A percentile compares a stretch with the other conserved stretches of the same genome.
Evolutionary conservation across 2,329 filamentous ascomycete species (phyloP).

Genomic region (Dichotomopilus funicola): DNA sequence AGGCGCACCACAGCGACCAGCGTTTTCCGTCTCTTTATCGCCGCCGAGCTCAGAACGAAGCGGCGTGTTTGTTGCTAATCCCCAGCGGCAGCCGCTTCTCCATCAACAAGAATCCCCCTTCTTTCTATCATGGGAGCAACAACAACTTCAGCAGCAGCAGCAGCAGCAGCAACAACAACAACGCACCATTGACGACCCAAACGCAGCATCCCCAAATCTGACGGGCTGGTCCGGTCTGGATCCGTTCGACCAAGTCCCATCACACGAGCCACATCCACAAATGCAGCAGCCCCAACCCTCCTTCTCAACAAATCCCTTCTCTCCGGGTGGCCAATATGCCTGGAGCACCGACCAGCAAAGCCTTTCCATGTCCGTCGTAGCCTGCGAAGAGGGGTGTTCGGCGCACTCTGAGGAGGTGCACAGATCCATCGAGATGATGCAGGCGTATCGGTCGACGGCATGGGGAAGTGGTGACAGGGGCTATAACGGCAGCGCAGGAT

Average conservation of each 20-base stretch:
- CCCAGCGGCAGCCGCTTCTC: conserved; percentile 7
- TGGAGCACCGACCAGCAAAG: conserved; percentile 18
- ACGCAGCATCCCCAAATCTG: conserved; percentile 6
- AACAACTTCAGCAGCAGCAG: too few relatives aligned
- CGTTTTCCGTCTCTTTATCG: conserved; percentile 23
- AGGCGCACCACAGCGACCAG: conserved; percentile 19
- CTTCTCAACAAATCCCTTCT: too few relatives aligned
- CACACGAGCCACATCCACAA: not conserved
- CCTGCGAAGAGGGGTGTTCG: conserved; percentile 23
- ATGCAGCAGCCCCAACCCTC: too few relatives aligned
- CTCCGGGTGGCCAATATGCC: conserved; percentile 11
- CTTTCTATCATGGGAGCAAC: conserved; percentile 14
- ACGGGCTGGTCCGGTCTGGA: conserved; percentile 24
- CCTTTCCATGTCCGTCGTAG: conserved; percentile 10
- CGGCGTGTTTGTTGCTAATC: conserved; percentile 14
- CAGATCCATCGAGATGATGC: conserved; percentile 27
- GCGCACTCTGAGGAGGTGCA: conserved; percentile 26
- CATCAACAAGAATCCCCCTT: not conserved
- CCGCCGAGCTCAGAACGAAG: conserved; percentile 10
- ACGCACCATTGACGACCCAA: conserved; percentile 3
- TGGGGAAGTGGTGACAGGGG: conserved; percentile 7
- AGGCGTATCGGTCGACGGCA: conserved; percentile 17
- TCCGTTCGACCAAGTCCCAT: conserved; percentile 17
- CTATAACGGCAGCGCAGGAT: too few relatives aligned
- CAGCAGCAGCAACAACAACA: not conserved